phyloP scores from a whole-genome alignment of 805 yeast species.

The Metschnikowia henanensis region DNA sequence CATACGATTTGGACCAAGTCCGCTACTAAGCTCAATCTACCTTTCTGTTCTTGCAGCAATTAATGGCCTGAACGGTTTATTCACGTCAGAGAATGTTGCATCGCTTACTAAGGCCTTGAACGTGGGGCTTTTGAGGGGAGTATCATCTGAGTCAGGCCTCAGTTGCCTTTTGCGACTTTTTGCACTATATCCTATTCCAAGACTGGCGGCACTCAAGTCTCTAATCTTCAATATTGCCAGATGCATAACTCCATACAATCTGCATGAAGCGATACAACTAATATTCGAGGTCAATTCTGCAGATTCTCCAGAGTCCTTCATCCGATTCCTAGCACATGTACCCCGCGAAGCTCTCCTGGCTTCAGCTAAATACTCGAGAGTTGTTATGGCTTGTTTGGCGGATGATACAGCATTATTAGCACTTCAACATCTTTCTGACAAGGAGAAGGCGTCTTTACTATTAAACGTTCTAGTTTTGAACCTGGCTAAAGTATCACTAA shows the following conservation, averaged over 20 bases:
- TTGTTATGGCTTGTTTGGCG: constrained; percentile 1
- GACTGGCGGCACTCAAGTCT: background rate
- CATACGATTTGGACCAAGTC: constrained; percentile 12
- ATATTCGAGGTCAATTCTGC: constrained; percentile 4
- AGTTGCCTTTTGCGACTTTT: constrained; percentile 6
- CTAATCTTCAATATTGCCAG: background rate
- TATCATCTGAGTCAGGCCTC: constrained; percentile 1
- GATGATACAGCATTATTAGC: background rate
- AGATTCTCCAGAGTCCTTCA: constrained; percentile 6
- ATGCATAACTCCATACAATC: background rate
- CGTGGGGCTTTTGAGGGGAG: constrained; percentile 1
- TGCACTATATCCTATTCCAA: constrained; percentile 1
- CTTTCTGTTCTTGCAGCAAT: background rate
- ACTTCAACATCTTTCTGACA: background rate
- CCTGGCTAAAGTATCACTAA: background rate
- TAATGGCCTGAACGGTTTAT: background rate
- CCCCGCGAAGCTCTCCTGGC: constrained; percentile 1
- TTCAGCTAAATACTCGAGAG: background rate
- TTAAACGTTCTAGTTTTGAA: constrained; percentile 13
- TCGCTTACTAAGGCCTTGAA: constrained; percentile 8
- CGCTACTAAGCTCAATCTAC: constrained; percentile 1
- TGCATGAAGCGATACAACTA: background rate
- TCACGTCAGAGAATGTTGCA: constrained; percentile 3
- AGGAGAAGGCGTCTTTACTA: constrained; percentile 10
- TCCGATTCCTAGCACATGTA: constrained; percentile 6